These are phyloP conservation scores for Penicillium brevicompactum DNA, from an alignment of 2,329 filamentous ascomycete species.

Conservation along the genomic window DNA sequence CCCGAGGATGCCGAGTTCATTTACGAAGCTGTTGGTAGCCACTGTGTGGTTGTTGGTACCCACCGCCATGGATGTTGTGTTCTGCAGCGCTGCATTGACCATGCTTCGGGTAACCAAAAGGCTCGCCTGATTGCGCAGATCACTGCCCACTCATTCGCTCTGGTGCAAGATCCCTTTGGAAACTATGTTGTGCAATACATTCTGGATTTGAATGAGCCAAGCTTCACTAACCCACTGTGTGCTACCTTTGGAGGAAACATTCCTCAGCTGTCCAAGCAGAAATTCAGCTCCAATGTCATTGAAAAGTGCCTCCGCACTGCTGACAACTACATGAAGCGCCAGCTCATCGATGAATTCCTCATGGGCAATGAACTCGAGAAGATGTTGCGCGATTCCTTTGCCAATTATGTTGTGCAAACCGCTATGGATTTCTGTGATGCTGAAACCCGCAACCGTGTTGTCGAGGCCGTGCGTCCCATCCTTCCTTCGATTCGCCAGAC, in stretches of 20 bases:
- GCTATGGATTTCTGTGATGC: constrained; percentile 82
- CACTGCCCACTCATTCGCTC: constrained; percentile 79
- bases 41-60: constrained; percentile 89
- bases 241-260: constrained; percentile 75
- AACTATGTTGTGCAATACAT: constrained; percentile 99
- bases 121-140: constrained; percentile 82
- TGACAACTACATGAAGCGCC: constrained; percentile 70
- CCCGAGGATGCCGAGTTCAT: constrained; percentile 90
- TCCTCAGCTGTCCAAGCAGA: constrained; percentile 80
- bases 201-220: constrained; percentile 83
- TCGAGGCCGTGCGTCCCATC: constrained; percentile 83
- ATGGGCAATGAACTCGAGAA: constrained; percentile 76
- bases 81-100: constrained; percentile 95
- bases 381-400: constrained; percentile 87
- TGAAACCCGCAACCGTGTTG: constrained; percentile 71
- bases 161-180: constrained; percentile 96
- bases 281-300: constrained; percentile 98
- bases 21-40: constrained; percentile 85
- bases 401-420: constrained; percentile 98
- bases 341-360: constrained; percentile 83
- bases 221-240: constrained; percentile 88
- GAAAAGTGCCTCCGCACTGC: constrained; percentile 93
- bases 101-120: constrained; percentile 89
- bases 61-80: constrained; percentile 98
- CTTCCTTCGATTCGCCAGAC: constrained; percentile 84